A percentile compares a stretch with the other conserved stretches of the same genome.
phyloP scores from a whole-genome alignment of 192 early-diverging fungal genomes.

The Gigaspora rosea region DNA sequence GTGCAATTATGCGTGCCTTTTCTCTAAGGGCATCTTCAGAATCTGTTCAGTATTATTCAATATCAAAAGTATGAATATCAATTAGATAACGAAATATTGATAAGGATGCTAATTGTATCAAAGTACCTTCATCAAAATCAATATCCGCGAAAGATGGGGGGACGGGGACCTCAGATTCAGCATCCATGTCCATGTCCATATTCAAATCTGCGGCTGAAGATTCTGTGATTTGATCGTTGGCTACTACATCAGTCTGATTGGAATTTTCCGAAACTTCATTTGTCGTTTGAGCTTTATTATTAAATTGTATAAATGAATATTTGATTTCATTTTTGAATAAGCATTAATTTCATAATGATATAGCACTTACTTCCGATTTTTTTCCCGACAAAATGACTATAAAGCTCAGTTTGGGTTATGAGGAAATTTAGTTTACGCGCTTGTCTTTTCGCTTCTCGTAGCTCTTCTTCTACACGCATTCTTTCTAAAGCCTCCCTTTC shows the following conservation, averaged over 20 bases:
- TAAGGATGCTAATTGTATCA: not conserved
- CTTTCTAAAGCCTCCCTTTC: constrained; percentile 84
- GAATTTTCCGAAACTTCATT: constrained; percentile 24
- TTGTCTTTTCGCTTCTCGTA: constrained; percentile 78
- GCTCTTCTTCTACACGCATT: constrained; percentile 78
- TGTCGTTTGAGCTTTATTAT: not conserved
- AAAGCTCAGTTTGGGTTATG: constrained; percentile 90
- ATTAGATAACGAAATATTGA: not conserved
- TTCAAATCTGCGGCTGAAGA: constrained; percentile 14
- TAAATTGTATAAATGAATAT: too few species aligned
- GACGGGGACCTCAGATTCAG: not conserved
- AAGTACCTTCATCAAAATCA: constrained; percentile 68
- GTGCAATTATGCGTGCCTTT: constrained; percentile 72
- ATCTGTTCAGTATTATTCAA: constrained; percentile 38
- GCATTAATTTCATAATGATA: not conserved
- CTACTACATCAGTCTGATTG: constrained; percentile 34
- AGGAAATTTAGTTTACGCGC: constrained; percentile 90
- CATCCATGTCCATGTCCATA: constrained; percentile 19
- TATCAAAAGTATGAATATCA: not conserved
- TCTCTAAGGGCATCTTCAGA: constrained; percentile 69
- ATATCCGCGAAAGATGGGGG: constrained; percentile 54
- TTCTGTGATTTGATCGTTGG: constrained; percentile 26
- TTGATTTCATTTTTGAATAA: not conserved
- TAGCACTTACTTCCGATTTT: constrained; percentile 60
- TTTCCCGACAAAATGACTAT: constrained; percentile 88